Evolutionary conservation across 129 eudicot species (phyloP).

Genomic region (Cynara cardunculus): DNA sequence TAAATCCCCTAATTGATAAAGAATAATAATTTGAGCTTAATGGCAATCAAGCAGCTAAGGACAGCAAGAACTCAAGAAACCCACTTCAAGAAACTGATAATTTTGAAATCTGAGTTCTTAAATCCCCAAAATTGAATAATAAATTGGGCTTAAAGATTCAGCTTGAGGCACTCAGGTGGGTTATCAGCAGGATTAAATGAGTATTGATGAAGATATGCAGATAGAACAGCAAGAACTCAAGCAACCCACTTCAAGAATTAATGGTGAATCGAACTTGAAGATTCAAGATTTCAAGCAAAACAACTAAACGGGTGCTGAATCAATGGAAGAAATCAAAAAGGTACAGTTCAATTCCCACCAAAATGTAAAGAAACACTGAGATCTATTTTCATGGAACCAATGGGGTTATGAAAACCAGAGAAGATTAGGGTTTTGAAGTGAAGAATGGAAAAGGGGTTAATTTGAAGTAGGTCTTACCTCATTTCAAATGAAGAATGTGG

Average conservation of each 20-base stretch:
- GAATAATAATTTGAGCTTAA: neutral
- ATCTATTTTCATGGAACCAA: neutral
- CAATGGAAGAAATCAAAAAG: neutral
- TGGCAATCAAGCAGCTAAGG: neutral
- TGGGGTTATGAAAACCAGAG: neutral
- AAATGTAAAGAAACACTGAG: conserved; percentile 10
- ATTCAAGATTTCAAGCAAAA: conserved; percentile 13
- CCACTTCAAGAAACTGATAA: neutral
- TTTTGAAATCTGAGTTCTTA: neutral
- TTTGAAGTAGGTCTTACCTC: conserved; percentile 14
- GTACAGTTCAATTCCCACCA: neutral
- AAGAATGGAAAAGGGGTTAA: neutral
- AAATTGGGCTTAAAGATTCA: conserved; percentile 4
- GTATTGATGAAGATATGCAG: neutral
- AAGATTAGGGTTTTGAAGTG: conserved; percentile 11
- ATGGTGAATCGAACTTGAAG: neutral
- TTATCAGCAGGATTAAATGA: neutral
- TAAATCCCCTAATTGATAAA: conserved; percentile 10
- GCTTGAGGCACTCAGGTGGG: neutral
- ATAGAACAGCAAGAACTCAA: neutral
- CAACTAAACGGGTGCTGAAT: neutral
- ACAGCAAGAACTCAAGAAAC: neutral
- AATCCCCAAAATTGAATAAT: neutral
- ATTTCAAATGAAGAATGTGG: conserved; percentile 18
- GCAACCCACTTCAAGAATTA: conserved; percentile 2